A percentile compares a stretch with the other conserved stretches of the same genome.
These are phyloP conservation scores for Gamsiella multidivaricata DNA, from an alignment of 192 early-diverging fungal genomes.

Conservation along the genomic window DNA sequence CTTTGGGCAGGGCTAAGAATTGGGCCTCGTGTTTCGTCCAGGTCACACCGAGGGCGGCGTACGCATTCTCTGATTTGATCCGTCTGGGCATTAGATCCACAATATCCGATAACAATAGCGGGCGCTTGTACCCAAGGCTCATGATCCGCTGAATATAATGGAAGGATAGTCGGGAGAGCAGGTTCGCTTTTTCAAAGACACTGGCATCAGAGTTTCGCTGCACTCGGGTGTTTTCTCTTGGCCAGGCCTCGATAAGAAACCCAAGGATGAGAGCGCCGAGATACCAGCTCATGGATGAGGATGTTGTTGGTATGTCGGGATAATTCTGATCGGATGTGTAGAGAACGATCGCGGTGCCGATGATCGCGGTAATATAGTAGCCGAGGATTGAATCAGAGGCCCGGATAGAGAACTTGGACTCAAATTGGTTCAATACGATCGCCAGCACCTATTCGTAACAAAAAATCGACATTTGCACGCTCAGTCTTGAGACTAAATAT, in stretches of 20 bases:
- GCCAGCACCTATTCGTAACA: constrained; percentile 25
- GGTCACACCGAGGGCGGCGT: constrained; percentile 1
- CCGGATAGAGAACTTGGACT: constrained; percentile 24
- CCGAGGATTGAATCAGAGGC: constrained; percentile 27
- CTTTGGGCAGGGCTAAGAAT: neutral
- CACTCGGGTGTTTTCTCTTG: constrained; percentile 22
- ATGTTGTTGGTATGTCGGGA: neutral
- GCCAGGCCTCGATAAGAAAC: constrained; percentile 26
- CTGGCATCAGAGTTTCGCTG: constrained; percentile 20
- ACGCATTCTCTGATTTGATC: constrained; percentile 27
- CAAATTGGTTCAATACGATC: constrained; percentile 23
- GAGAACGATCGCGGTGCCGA: neutral
- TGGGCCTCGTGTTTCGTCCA: constrained; percentile 3
- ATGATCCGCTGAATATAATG: constrained; percentile 45
- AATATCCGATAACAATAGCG: constrained; percentile 13
- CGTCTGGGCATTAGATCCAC: constrained; percentile 28
- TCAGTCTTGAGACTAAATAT: too few species aligned
- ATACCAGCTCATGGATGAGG: neutral
- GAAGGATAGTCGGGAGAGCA: constrained; percentile 36
- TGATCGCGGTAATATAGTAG: constrained; percentile 16
- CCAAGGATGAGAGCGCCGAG: constrained; percentile 9
- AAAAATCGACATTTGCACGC: too few species aligned
- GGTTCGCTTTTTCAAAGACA: constrained; percentile 40
- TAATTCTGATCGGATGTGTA: neutral
- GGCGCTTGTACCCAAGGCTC: constrained; percentile 28